Evolutionary conservation across 192 early-diverging fungal genomes (phyloP), one percentile per base, ranked within the genome.

Genomic region (Backusella australiensis): DNA sequence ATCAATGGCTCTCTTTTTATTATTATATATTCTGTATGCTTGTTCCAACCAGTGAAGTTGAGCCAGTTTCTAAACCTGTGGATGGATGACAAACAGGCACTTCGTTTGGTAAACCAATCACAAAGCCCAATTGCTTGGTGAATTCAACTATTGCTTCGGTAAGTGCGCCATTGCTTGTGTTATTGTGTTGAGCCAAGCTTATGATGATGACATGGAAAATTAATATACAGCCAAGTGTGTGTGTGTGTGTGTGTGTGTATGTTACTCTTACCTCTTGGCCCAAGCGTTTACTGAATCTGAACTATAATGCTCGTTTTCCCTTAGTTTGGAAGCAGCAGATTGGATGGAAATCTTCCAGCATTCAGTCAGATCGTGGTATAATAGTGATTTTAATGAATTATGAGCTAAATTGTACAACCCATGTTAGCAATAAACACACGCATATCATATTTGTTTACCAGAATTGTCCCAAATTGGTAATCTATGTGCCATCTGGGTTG

Each of bases 251-350:
- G 44, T 49, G 44, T 49, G n/a, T n/a, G n/a, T n/a, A n/a, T n/a
- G 9, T 59, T 59, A 44, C 42, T 44, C 15, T 59, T 59, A 59
- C 56, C 56, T 92, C 63, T 88, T 86, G 2, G 90, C 93, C 97
- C 97, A 99, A 79, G 94, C 93, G 36, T 85, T 89, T n/a, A 98
- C 91, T 38, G 92, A 88, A 36, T 87, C 81, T 8, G 91, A 87
- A 66, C 93, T 93, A 81, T 90, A 96, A 38, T 96, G 84, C 77
- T 97, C 95, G 41, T 93, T 94, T 39, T 92, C 91, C 46, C 85
- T 87, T 34, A 95, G 79, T 71, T 92, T 91, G 44, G 88, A 87
- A 26, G 85, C 84, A 0, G 95, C 91, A 75, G 94, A 91, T 56
- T 83, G 84, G 69, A 96, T 90, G 19, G 95, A 91, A 11, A 89